Percentiles rank a stretch among this genome's conserved stretches.
phyloP scores from a whole-genome alignment of 1,284 basidiomycete genomes.

The Apiotrichum montevideense region DNA sequence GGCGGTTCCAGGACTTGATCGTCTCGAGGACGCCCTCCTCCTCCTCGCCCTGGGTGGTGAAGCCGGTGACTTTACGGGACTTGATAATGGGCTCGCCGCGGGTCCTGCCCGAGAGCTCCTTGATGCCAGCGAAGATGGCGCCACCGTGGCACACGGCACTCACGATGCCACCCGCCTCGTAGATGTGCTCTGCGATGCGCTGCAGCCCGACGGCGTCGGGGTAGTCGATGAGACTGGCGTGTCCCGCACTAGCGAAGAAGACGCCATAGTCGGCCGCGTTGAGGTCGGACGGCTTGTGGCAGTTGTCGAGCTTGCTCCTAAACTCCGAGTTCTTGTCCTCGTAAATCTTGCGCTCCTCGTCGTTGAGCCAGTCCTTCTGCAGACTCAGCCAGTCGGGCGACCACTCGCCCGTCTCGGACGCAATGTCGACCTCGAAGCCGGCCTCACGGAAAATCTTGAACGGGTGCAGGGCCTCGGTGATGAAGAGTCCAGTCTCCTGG shows the following conservation, averaged over 20 bases:
- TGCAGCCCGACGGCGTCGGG: conserved; percentile 14
- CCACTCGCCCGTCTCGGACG: conserved; percentile 16
- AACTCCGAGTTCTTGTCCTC: conserved; percentile 16
- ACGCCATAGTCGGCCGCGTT: conserved; percentile 13
- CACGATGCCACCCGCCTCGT: conserved; percentile 16
- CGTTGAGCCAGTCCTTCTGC: conserved; percentile 10
- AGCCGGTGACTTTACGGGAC: conserved; percentile 17
- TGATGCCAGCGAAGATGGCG: conserved; percentile 8
- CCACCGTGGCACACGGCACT: conserved; percentile 19
- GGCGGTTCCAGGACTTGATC: conserved; percentile 17
- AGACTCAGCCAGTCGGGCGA: conserved; percentile 15
- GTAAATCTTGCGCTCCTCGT: conserved; percentile 10
- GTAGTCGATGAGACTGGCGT: conserved; percentile 22
- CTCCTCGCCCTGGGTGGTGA: conserved; percentile 18
- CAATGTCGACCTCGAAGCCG: conserved; percentile 22
- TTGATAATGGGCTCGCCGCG: conserved; percentile 8
- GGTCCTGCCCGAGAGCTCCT: background rate
- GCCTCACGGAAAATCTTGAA: conserved; percentile 17
- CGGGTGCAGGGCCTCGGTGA: conserved; percentile 24
- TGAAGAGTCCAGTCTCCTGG: conserved; percentile 21
- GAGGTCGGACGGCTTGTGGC: conserved; percentile 12
- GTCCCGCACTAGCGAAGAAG: conserved; percentile 22
- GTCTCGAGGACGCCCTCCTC: conserved; percentile 15
- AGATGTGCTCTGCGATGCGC: conserved; percentile 12
- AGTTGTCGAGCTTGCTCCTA: conserved; percentile 15